Percentiles rank a stretch among this genome's conserved stretches.
Evolutionary conservation across 139 green algal genomes (phyloP).

Genomic region (Ulvella scutata): DNA sequence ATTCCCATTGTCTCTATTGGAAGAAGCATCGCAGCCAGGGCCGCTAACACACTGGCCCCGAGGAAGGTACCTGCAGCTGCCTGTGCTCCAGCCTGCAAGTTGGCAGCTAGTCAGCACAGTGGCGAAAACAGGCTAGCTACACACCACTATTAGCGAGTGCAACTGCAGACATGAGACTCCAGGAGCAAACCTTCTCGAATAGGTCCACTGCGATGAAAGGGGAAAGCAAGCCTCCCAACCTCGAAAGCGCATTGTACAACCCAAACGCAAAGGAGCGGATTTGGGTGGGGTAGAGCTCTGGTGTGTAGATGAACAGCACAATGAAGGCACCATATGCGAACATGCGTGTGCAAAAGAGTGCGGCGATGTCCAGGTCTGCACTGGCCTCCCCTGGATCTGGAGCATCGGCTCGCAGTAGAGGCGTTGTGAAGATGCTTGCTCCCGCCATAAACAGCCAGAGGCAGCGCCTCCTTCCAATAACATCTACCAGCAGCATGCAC

Average conservation of each 20-base stretch:
- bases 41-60: not conserved
- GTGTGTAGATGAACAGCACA: constrained; percentile 51
- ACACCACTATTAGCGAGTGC: too few relatives aligned
- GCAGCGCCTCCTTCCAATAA: not conserved
- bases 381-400: not conserved
- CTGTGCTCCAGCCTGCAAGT: not conserved
- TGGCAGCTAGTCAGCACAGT: not conserved
- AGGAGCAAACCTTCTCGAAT: constrained; percentile 9
- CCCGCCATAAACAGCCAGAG: constrained; percentile 5
- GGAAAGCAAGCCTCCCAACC: constrained; percentile 44
- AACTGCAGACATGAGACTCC: not conserved
- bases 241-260: constrained; percentile 38
- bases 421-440: constrained; percentile 10
- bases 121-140: not conserved
- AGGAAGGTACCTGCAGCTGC: not conserved
- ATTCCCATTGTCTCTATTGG: not conserved
- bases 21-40: not conserved
- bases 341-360: constrained; percentile 3
- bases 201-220: constrained; percentile 51
- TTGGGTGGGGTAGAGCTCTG: constrained; percentile 57
- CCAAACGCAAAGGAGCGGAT: constrained; percentile 50
- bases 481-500: constrained; percentile 5
- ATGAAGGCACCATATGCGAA: constrained; percentile 41
- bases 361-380: constrained; percentile 15
- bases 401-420: constrained; percentile 5